These are phyloP conservation scores for Citropsis articulata DNA, from an alignment of 345 rosid genomes.

Conservation along the genomic window DNA sequence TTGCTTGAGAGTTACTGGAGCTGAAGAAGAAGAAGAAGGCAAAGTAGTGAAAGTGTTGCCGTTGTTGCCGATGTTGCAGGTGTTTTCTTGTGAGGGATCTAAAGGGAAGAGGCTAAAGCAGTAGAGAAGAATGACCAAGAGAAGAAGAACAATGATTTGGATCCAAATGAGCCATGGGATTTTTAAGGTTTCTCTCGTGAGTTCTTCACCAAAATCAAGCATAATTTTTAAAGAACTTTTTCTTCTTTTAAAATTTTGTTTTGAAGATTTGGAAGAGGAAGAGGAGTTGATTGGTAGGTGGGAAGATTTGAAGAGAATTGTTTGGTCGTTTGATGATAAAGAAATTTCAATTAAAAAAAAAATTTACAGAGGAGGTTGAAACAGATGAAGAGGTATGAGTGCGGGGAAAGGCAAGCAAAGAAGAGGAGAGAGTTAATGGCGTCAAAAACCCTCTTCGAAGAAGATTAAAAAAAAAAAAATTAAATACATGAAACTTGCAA, in stretches of 20 bases:
- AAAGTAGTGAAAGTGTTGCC: not conserved
- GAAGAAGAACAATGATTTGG: conserved; percentile 62
- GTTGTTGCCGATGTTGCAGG: not conserved
- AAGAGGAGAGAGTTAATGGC: not conserved
- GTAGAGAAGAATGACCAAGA: conserved; percentile 60
- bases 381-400: not conserved
- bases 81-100: conserved; percentile 21
- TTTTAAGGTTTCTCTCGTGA: conserved; percentile 47
- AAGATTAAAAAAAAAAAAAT: not conserved
- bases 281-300: not conserved
- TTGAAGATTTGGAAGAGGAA: not conserved
- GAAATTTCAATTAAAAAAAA: not conserved
- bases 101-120: conserved; percentile 35
- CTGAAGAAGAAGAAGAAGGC: conserved; percentile 22
- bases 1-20: conserved; percentile 9
- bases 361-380: not conserved
- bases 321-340: not conserved
- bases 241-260: not conserved
- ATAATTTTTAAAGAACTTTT: conserved; percentile 6
- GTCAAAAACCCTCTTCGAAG: too few species aligned
- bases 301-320: not conserved
- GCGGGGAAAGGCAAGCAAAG: not conserved
- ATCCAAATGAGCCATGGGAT: conserved; percentile 86
- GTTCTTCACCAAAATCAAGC: conserved; percentile 55
- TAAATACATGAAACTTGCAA: too few species aligned